Base-by-base conservation (phyloP, 2,329 filamentous ascomycete species). In the Dothideomycetidae sp. region DNA sequence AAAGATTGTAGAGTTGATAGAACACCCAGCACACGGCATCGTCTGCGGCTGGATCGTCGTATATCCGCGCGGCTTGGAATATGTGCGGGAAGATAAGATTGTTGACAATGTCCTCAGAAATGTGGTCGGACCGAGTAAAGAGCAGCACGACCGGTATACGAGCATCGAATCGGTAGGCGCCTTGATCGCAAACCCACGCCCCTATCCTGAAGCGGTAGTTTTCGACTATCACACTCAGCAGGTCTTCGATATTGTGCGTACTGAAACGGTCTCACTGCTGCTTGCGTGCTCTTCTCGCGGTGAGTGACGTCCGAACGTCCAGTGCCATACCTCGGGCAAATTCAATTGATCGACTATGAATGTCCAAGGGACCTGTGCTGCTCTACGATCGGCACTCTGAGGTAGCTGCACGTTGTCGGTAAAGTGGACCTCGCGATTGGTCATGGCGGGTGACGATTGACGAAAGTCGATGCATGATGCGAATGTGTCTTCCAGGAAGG, bases 321-420 rank as follows among this genome's bases (percentile, higher is more conserved):
- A 57, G 39, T 51, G 55, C 42, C 53, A 58, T n/a, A 57, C 55
- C 28, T 57, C 51, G 3, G 55, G 54, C 2, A 58, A 48, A 14
- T 58, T 58, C 50, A 58, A 52, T 15, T 58, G 51, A 33, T 58
- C 54, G 11, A 56, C 46, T 21, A 58, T 50, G 40, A 57, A 58
- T 0, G 53, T 53, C 55, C 55, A 57, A 0, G 55, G 54, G 10
- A 54, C 49, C 28, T 46, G 47, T 26, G 46, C 45, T 3, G 48
- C 49, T 3, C 49, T 45, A 31, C 52, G 53, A 33, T 44, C 51
- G 14, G 52, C 50, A 36, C 48, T 48, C 42, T 57, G 51, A 0
- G 55, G 55, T 28, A 57, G 56, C 30, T 55, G 52, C 45, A 56
- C 53, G 2, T 53, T 53, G 14, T 43, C 45, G 1, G 51, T 50